A percentile compares a stretch with the other conserved stretches of the same genome.
Conservation (phyloP, 768 basidiomycete species). For the Amanita exitialis region DNA sequence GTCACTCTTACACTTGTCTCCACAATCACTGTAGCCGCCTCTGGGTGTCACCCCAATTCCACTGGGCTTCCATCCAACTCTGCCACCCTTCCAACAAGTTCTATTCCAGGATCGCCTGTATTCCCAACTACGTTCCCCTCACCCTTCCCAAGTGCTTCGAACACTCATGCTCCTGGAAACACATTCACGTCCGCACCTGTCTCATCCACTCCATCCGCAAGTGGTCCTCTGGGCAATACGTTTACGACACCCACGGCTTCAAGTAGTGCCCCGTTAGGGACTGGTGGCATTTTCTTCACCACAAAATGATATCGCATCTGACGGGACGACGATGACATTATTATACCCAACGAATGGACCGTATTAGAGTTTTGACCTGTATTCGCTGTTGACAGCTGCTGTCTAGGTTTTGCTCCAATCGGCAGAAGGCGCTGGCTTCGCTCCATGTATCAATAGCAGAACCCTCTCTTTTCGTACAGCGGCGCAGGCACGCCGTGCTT, state of each 20-base stretch:
- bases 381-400: not conserved
- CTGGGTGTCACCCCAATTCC: too few relatives aligned
- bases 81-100: too few relatives aligned
- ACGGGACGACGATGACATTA: not conserved
- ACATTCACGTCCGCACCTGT: too few relatives aligned
- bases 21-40: too few relatives aligned
- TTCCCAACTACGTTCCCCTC: not conserved
- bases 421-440: not conserved
- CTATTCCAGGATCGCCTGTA: too few relatives aligned
- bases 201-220: not conserved
- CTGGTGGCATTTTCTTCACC: not conserved
- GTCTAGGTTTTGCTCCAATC: too few relatives aligned
- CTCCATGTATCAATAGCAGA: not conserved
- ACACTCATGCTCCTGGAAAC: not conserved
- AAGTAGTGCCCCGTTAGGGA: not conserved
- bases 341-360: not conserved
- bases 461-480: too few relatives aligned
- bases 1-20: too few relatives aligned
- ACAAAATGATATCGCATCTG: not conserved
- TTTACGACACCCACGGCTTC: not conserved
- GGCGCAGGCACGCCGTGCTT: too few relatives aligned
- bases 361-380: not conserved
- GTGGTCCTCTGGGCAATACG: not conserved
- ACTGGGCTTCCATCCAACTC: too few relatives aligned
- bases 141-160: not conserved